These are phyloP conservation scores for Areca catechu DNA, from an alignment of 176 grass and related monocot species.

Conservation along the genomic window DNA sequence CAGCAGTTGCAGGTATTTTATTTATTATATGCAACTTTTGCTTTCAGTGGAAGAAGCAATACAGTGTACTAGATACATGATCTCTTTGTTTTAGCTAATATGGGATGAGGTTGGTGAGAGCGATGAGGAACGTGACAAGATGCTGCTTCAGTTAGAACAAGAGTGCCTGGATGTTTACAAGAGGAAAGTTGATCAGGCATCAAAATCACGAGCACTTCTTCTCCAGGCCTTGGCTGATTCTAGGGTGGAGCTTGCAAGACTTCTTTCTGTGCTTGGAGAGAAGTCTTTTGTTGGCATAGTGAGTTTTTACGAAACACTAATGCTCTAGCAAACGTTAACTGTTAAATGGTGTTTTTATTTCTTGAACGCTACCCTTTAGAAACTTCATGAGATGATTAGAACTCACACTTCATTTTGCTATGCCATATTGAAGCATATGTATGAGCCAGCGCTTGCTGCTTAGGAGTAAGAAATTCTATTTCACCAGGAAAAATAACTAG, in stretches of 20 bases:
- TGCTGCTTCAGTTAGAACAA: constrained; percentile 82
- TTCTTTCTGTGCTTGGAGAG: constrained; percentile 72
- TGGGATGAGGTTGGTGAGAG: constrained; percentile 95
- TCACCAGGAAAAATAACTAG: too few relatives aligned
- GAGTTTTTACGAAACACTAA: constrained; percentile 20
- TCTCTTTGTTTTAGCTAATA: constrained; percentile 57
- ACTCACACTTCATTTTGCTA: too few relatives aligned
- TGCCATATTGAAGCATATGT: too few relatives aligned
- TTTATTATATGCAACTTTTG: background rate
- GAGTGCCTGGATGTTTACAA: constrained; percentile 90
- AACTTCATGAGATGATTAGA: too few relatives aligned
- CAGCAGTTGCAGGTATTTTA: constrained; percentile 68
- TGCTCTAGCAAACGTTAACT: too few relatives aligned
- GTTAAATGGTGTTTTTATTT: too few relatives aligned
- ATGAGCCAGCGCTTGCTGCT: too few relatives aligned
- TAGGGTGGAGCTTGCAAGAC: constrained; percentile 50
- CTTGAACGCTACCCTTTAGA: too few relatives aligned
- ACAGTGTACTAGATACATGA: constrained; percentile 6
- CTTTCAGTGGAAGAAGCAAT: background rate
- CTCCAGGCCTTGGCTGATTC: constrained; percentile 70
- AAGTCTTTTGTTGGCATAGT: constrained; percentile 53
- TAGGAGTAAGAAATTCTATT: too few relatives aligned
- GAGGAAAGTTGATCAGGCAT: constrained; percentile 87
- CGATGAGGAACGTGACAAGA: constrained; percentile 76
- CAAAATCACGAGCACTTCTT: constrained; percentile 48